Base-by-base conservation (phyloP, 495 filamentous ascomycete species). In the Penicillium angulare region DNA sequence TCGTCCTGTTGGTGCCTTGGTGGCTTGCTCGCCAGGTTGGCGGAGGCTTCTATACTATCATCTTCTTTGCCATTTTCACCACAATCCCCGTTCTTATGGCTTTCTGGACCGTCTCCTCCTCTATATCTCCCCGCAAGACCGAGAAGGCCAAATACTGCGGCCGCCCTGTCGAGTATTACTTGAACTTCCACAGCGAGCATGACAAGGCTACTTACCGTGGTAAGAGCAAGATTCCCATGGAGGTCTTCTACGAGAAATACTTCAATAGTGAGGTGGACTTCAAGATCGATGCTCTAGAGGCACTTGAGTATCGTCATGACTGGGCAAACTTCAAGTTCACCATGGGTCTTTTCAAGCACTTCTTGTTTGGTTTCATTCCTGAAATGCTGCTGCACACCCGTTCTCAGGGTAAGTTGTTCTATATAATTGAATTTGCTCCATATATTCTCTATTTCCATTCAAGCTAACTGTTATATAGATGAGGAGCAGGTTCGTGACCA, bases 191-290 rank as follows among this genome's bases (percentile, higher is more conserved):
- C 74, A 87, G 84, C 52, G 77, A 83, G 51, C 79, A 77, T 44
- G 87, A 95, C 67, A 71, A 79, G 57, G 67, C 76, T 50, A 89
- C 83, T 68, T 95, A 88, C 73, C 72, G 77, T 60, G 90, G 90
- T 67, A 76, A 74, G 60, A 88, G 79, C 74, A 90, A 87, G 72
- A 90, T 95, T 52, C 86, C 89, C 42, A 83, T 93, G 78, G 80
- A 89, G 72, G 90, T 87, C 36, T 95, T 95, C 75, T 81, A 89
- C 53, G 88, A 93, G 68, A 91, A 85, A 86, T 93, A 92, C 76
- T 91, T 93, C 64, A 84, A 88, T 59, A 86, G 87, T 45, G 80
- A 88, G 41, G 89, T 92, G 50, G 86, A 89, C 56, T 90, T 93
- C 76, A 93, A 91, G 61, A 88, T 87, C 45, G 89, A 95, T 63